Evolutionary conservation across 2,329 filamentous ascomycete genomes (phyloP).

Genomic region (Sphaerulina vaccinii): DNA sequence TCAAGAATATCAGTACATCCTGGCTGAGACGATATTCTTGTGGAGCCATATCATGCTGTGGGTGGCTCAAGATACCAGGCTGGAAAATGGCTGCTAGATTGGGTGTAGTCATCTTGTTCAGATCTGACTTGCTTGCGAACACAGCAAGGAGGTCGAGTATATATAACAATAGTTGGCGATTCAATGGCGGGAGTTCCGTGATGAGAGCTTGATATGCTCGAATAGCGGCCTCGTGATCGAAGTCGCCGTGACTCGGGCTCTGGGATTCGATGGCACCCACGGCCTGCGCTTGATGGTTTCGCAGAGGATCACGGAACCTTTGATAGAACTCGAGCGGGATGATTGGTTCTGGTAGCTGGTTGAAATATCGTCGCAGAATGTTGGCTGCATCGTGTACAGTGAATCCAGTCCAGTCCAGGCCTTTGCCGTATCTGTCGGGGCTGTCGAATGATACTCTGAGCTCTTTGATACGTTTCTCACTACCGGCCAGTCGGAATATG

Average conservation of each 20-base stretch:
- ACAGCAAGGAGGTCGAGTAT: conserved; percentile 94
- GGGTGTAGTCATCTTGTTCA: conserved; percentile 94
- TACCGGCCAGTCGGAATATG: conserved; percentile 93
- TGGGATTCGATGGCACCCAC: conserved; percentile 63
- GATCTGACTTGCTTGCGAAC: conserved; percentile 92
- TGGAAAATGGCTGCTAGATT: conserved; percentile 98
- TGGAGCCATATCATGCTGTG: conserved; percentile 90
- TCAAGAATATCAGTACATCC: conserved; percentile 94
- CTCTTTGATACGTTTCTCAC: conserved; percentile 97
- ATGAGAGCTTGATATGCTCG: conserved; percentile 83
- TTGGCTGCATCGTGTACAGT: conserved; percentile 98
- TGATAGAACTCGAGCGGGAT: conserved; percentile 93
- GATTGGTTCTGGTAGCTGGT: conserved; percentile 93
- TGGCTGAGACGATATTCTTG: conserved; percentile 93
- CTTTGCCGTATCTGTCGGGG: conserved; percentile 92
- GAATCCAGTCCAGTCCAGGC: conserved; percentile 93
- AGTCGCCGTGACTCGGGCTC: conserved; percentile 69
- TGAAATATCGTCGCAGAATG: conserved; percentile 90
- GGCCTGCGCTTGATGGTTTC: conserved; percentile 66
- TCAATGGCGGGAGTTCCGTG: conserved; percentile 86
- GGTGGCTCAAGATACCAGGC: conserved; percentile 91
- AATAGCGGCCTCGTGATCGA: conserved; percentile 75
- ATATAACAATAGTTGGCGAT: conserved; percentile 90
- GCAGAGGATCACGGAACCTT: conserved; percentile 80
- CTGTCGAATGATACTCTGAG: conserved; percentile 89